Evolutionary conservation across 139 green algal genomes (phyloP).

Genomic region (Zygnema cylindricum): DNA sequence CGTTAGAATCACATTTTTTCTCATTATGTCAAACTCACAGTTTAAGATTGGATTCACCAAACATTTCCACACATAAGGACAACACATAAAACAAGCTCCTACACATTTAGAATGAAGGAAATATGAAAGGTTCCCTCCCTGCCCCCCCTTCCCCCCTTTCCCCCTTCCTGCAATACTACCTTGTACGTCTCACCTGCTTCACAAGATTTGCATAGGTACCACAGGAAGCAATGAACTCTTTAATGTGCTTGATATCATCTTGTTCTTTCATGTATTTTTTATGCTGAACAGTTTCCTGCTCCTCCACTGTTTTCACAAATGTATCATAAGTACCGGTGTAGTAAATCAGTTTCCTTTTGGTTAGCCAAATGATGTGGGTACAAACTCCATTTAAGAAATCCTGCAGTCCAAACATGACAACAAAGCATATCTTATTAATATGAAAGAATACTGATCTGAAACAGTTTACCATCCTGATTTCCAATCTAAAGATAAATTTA

Average conservation of each 20-base stretch:
- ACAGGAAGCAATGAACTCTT: conserved; percentile 71
- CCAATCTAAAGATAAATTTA: no score
- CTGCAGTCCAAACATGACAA: conserved; percentile 91
- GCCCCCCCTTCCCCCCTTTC: conserved; percentile 78
- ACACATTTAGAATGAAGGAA: no score
- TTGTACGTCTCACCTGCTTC: conserved; percentile 85
- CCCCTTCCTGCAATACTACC: conserved; percentile 96
- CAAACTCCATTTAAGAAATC: conserved; percentile 98
- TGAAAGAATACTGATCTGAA: conserved; percentile 69
- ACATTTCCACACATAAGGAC: no score
- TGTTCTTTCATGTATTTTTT: conserved; percentile 93
- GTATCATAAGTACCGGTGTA: conserved; percentile 87
- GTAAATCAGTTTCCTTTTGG: conserved; percentile 83
- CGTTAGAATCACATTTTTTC: no score
- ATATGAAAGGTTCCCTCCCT: no score
- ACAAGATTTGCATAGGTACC: conserved; percentile 83
- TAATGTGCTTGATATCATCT: conserved; percentile 79
- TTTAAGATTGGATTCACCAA: no score
- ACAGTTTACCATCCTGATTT: no score
- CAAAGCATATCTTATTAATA: no score
- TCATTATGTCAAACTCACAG: no score
- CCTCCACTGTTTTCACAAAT: conserved; percentile 82
- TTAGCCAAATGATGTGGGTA: conserved; percentile 89
- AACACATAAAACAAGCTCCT: no score
- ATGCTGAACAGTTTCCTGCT: conserved; percentile 93